Percentiles rank a stretch among this genome's conserved stretches.
phyloP scores from a whole-genome alignment of 345 rosid species.

The Gossypium sturtianum region DNA sequence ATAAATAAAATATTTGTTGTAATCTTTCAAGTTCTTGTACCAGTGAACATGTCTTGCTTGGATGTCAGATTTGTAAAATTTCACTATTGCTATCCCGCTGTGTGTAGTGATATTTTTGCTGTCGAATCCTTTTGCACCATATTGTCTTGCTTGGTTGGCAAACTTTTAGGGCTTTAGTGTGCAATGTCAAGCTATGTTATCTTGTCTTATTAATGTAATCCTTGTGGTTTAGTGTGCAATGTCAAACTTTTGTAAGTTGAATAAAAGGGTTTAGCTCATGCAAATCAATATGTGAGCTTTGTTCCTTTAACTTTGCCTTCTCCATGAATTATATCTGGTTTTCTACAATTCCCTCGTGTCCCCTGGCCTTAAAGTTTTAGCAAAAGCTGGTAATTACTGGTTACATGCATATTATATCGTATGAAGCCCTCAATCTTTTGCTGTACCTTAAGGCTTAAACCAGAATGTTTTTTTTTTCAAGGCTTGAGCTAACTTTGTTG shows the following conservation, averaged over 20 bases:
- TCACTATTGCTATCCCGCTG: neutral
- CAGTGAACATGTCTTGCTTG: neutral
- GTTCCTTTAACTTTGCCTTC: neutral
- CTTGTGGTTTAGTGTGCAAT: neutral
- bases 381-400: neutral
- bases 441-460: too few species aligned
- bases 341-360: neutral
- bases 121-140: neutral
- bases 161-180: neutral
- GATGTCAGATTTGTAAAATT: neutral
- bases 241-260: too few species aligned
- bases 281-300: neutral
- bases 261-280: neutral
- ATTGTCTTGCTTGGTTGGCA: neutral
- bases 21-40: neutral
- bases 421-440: too few species aligned
- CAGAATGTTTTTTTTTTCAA: too few species aligned
- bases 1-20: neutral
- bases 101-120: neutral
- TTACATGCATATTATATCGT: neutral
- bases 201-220: neutral
- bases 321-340: neutral
- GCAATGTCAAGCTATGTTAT: neutral
- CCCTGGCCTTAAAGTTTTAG: neutral
- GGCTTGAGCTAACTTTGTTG: too few species aligned